A percentile compares a stretch with the other conserved stretches of the same genome.
phyloP scores from a whole-genome alignment of 2,329 filamentous ascomycete genomes.

The Colletotrichum eremochloae region DNA sequence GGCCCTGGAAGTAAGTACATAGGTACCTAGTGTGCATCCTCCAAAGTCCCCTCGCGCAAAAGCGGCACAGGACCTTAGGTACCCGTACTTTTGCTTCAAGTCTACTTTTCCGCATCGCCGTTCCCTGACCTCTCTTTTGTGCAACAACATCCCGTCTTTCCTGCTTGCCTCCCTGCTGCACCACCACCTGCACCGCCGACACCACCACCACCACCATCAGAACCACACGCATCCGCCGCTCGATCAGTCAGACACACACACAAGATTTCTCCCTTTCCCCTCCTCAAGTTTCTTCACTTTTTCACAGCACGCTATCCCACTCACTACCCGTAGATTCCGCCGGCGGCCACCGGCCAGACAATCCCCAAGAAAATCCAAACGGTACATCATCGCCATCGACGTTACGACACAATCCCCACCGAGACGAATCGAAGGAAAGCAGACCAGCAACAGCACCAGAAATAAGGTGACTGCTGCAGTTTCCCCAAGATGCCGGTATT shows the following conservation, averaged over 20 bases:
- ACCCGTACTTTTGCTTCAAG: conserved; percentile 8
- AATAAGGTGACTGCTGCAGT: conserved; percentile 29
- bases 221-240: conserved; percentile 10
- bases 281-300: conserved; percentile 9
- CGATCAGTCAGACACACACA: conserved; percentile 31
- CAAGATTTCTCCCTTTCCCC: conserved; percentile 21
- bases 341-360: conserved; percentile 5
- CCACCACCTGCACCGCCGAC: conserved; percentile 17
- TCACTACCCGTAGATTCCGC: neutral
- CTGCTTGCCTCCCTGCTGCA: conserved; percentile 18
- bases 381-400: neutral
- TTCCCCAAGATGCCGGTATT: conserved; percentile 40
- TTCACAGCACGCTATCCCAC: conserved; percentile 12
- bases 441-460: neutral
- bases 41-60: conserved; percentile 13
- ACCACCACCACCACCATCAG: conserved; percentile 22
- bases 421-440: conserved; percentile 17
- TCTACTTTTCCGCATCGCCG: conserved; percentile 4
- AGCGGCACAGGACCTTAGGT: neutral
- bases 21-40: neutral
- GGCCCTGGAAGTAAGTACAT: neutral
- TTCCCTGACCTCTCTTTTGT: conserved; percentile 11
- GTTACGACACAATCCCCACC: neutral
- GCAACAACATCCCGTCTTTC: conserved; percentile 33
- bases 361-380: neutral